phyloP scores from a whole-genome alignment of 179 eudicot genomes.

The Gypsophila paniculata region DNA sequence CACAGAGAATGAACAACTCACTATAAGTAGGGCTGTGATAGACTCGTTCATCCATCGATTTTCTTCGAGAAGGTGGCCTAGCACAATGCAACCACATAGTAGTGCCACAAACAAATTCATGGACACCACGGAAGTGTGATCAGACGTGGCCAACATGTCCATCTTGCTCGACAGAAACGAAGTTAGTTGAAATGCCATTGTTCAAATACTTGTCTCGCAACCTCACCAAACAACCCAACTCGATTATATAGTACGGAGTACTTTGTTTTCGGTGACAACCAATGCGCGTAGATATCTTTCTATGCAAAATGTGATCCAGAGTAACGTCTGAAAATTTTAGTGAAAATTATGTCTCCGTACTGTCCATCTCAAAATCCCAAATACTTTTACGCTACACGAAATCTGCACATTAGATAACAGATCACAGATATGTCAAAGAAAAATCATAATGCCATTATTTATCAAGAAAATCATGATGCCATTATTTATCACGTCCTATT shows the following conservation, averaged over 20 bases:
- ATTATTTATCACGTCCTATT: background rate
- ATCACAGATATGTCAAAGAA: background rate
- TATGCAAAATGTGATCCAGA: background rate
- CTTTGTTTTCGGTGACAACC: too few relatives aligned
- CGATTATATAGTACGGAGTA: background rate
- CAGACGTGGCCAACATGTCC: constrained; percentile 48
- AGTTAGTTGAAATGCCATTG: constrained; percentile 46
- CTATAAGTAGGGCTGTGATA: constrained; percentile 80
- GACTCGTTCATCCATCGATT: constrained; percentile 98
- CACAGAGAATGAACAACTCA: constrained; percentile 30
- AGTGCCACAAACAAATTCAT: constrained; percentile 82
- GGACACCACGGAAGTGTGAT: constrained; percentile 69
- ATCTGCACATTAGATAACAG: constrained; percentile 30
- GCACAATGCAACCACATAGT: constrained; percentile 73
- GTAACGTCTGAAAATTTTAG: constrained; percentile 2
- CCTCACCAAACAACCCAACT: too few relatives aligned
- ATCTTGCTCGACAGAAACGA: constrained; percentile 31
- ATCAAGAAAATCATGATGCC: background rate
- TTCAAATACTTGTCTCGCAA: too few relatives aligned
- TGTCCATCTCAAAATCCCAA: constrained; percentile 26
- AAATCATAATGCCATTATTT: background rate
- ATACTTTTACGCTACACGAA: constrained; percentile 25
- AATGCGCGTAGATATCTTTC: background rate
- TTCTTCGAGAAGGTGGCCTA: constrained; percentile 92
- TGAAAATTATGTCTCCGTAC: constrained; percentile 26